Percentiles rank a stretch among this genome's conserved stretches.
Evolutionary conservation across 2,329 filamentous ascomycete genomes (phyloP).

Genomic region (Aspergillus fumigatiaffinis): DNA sequence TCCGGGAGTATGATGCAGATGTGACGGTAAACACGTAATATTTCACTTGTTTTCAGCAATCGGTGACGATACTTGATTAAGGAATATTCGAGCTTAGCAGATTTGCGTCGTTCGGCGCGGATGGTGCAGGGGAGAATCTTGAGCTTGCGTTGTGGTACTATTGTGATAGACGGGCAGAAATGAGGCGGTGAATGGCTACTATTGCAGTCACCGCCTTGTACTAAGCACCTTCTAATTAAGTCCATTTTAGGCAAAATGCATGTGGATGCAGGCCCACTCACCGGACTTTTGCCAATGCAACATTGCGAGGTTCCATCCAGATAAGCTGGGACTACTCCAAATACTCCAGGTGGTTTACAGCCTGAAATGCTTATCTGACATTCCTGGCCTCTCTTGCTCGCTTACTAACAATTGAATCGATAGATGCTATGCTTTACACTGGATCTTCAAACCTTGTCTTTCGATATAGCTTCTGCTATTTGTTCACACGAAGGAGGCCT

Average conservation of each 20-base stretch:
- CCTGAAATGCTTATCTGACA: neutral
- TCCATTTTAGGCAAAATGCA: constrained; percentile 7
- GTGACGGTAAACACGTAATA: neutral
- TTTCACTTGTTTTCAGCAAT: neutral
- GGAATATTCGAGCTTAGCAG: neutral
- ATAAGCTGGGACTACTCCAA: neutral
- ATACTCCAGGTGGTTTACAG: neutral
- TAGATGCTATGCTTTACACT: neutral
- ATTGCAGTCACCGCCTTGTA: neutral
- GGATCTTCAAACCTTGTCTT: neutral
- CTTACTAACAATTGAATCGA: neutral
- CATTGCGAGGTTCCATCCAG: neutral
- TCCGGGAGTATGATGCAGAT: neutral
- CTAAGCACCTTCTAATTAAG: neutral
- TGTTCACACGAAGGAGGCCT: neutral
- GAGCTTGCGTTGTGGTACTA: neutral
- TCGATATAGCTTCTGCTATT: neutral
- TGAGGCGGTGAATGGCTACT: neutral
- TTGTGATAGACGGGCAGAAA: neutral
- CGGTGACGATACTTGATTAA: neutral
- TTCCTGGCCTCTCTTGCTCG: neutral
- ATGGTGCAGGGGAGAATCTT: neutral
- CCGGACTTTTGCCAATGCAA: neutral
- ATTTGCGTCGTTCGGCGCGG: neutral
- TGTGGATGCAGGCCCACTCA: neutral